Conservation (phyloP, 768 basidiomycete species). For the Tubosaeta sp. region DNA sequence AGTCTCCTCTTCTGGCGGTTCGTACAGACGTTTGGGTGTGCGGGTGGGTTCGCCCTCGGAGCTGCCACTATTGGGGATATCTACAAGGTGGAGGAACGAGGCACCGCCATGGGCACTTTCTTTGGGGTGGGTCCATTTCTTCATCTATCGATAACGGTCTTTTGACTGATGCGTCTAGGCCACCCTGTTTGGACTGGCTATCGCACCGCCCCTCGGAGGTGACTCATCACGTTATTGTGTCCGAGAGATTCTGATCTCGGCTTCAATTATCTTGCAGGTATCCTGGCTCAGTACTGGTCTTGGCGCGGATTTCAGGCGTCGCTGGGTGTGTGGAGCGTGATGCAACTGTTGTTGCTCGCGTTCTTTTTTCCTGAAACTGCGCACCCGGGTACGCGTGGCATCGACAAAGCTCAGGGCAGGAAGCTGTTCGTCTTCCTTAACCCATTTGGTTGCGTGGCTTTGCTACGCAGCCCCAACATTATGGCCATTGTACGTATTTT, state of each 20-base stretch:
- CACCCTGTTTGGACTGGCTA: constrained; percentile 52
- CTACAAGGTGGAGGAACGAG: constrained; percentile 58
- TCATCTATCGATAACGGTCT: background rate
- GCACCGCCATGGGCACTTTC: constrained; percentile 57
- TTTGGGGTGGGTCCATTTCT: constrained; percentile 38
- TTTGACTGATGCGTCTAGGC: constrained; percentile 27
- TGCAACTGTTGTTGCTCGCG: constrained; percentile 37
- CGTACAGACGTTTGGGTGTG: constrained; percentile 61
- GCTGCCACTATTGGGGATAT: constrained; percentile 64
- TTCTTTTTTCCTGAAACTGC: constrained; percentile 63
- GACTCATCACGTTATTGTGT: background rate
- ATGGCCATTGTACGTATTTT: constrained; percentile 43
- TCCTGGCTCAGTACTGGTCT: constrained; percentile 54
- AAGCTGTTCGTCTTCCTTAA: constrained; percentile 48
- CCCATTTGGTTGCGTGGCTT: constrained; percentile 47
- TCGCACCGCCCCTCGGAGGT: constrained; percentile 61
- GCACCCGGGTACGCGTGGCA: constrained; percentile 52
- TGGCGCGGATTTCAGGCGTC: constrained; percentile 59
- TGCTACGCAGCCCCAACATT: constrained; percentile 60
- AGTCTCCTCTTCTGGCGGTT: constrained; percentile 57
- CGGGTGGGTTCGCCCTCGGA: constrained; percentile 52
- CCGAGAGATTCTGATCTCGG: background rate
- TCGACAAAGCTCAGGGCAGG: constrained; percentile 40
- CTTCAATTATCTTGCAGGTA: constrained; percentile 27
- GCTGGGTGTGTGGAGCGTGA: constrained; percentile 39